Percentiles rank a stretch among this genome's conserved stretches.
Evolutionary conservation across 139 green algal genomes (phyloP).

Genomic region (Chlamydomonas schloesseri): DNA sequence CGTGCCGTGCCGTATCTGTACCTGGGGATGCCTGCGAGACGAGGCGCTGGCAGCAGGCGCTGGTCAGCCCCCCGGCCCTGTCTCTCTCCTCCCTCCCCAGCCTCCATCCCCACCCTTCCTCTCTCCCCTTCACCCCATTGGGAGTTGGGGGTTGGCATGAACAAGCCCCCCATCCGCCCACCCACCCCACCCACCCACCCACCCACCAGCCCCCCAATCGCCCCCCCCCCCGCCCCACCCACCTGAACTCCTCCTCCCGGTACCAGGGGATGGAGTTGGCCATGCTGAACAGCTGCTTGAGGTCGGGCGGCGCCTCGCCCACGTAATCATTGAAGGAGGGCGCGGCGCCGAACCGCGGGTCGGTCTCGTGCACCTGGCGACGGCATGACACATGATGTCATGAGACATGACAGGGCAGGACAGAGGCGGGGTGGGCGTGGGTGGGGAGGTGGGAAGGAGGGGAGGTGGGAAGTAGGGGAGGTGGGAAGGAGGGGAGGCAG

Average conservation of each 20-base stretch:
- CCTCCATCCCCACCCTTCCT: no score
- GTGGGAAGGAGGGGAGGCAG: not conserved
- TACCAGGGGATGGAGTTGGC: constrained; percentile 45
- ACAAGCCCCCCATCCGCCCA: not conserved
- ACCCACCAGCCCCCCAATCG: no score
- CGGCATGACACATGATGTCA: no score
- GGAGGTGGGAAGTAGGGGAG: no score
- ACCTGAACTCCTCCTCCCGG: constrained; percentile 46
- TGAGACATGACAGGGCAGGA: no score
- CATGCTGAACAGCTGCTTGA: constrained; percentile 16
- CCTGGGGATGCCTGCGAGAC: no score
- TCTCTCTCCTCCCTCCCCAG: no score
- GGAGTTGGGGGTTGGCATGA: no score
- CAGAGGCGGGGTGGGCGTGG: not conserved
- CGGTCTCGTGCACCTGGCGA: constrained; percentile 36
- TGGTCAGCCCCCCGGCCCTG: no score
- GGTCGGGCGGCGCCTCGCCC: constrained; percentile 15
- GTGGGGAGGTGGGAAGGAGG: not conserved
- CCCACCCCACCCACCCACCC: not conserved
- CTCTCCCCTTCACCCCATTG: no score
- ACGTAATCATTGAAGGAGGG: constrained; percentile 33
- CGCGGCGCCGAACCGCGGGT: constrained; percentile 35
- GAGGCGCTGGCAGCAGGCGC: no score
- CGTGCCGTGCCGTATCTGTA: no score
- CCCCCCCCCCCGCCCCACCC: not conserved